These are phyloP conservation scores for Fusarium sp. DNA, from an alignment of 2,329 filamentous ascomycete species.

Conservation along the genomic window DNA sequence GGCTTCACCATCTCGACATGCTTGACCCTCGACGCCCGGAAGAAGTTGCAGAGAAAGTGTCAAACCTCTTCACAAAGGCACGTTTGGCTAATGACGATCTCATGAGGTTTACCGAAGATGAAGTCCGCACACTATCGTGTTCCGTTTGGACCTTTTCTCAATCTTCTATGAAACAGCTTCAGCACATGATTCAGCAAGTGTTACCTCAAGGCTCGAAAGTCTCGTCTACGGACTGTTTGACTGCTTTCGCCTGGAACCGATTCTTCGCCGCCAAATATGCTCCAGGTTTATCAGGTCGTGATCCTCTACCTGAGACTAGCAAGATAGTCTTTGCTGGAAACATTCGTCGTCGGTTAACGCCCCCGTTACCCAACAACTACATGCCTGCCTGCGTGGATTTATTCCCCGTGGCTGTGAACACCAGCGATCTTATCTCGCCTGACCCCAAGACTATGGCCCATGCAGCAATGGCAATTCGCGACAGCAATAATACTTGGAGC, in stretches of 20 bases:
- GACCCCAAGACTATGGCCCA: constrained; percentile 1
- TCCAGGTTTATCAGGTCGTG: not conserved
- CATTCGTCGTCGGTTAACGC: constrained; percentile 8
- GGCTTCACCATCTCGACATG: not conserved
- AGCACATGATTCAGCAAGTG: not conserved
- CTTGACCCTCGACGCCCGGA: constrained; percentile 8
- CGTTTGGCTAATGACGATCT: constrained; percentile 8
- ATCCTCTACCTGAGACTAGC: not conserved
- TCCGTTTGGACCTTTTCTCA: constrained; percentile 11
- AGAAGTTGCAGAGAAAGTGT: not conserved
- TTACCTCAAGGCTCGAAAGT: not conserved
- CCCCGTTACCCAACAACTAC: constrained; percentile 2
- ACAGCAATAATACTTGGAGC: constrained; percentile 12
- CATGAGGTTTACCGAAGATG: not conserved
- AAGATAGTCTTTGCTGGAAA: constrained; percentile 13
- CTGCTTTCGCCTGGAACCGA: constrained; percentile 7
- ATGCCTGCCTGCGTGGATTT: constrained; percentile 12
- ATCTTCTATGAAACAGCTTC: not conserved
- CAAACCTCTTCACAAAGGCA: constrained; percentile 6
- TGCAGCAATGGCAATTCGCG: not conserved
- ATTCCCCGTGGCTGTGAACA: not conserved
- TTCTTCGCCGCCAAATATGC: constrained; percentile 7
- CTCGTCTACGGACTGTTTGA: constrained; percentile 12
- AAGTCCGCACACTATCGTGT: not conserved
- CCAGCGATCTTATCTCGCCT: not conserved